Base-by-base conservation (phyloP, 306 rosid genomes). In the Acacia confusa region DNA sequence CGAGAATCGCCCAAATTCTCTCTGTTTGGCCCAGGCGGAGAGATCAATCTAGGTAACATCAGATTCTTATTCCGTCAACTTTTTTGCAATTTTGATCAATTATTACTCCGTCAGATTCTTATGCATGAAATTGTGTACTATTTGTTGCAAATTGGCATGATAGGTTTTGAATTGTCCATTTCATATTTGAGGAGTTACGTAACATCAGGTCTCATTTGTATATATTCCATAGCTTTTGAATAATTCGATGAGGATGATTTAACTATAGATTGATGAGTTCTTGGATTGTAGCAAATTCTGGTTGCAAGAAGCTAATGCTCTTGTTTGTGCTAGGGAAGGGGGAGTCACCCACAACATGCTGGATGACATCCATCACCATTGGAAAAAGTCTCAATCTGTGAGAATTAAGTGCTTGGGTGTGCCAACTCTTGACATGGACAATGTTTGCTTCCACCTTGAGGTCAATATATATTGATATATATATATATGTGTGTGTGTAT, bases 341-440 rank as follows among this genome's bases (percentile, higher is more conserved):
- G 99, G 98, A 89, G 96, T 95, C 60, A 87, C 99, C 76, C 99
- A 93, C 82, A 95, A 93, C 91, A 92, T 87, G 91, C 78, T 95
- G 80, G 97, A 92, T 80, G 97, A 93, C 81, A 91, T 93, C 67
- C 96, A 95, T 82, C 93, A 88, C 85, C 99, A 93, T 71, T 93
- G 99, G 99, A 95, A 85, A 83, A 86, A 90, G 75, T 96, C 95
- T 20, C 94, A 93, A 84, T 98, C 98, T 72, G 98, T 95, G 86
- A 91, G 99, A 83, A 93, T 95, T 83, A 95, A 95, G 86, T 92
- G 97, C 80, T 89, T 95, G 91, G 98, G 99, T 45, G 97, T 90
- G 80, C 99, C 99, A 60, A 92, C 97, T 78, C 88, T 95, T 77
- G 99, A 95, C 80, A 92, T 95, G 94, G 94, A 90, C 81, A 93